A percentile compares a stretch with the other conserved stretches of the same genome.
These are phyloP conservation scores for Dactylonectria macrodidyma DNA, from an alignment of 2,329 filamentous ascomycete species.

Conservation along the genomic window DNA sequence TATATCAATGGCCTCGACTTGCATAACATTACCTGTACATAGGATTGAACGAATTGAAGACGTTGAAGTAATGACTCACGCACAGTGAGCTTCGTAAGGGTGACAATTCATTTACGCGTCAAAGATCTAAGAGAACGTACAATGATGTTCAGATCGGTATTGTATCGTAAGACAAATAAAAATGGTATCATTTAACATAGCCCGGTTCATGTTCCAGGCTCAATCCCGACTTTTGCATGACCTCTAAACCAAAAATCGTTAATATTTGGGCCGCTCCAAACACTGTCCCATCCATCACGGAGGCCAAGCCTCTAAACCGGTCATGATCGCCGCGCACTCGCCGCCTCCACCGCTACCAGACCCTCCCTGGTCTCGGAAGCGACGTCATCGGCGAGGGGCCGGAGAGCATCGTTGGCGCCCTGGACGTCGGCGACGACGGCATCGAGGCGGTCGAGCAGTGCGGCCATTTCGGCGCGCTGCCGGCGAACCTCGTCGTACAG, in stretches of 20 bases:
- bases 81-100: background rate
- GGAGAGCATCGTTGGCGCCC: slow-evolving; percentile 65
- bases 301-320: no score
- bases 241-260: background rate
- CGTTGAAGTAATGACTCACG: slow-evolving; percentile 3
- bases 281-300: background rate
- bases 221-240: background rate
- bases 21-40: slow-evolving; percentile 31
- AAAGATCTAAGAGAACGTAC: background rate
- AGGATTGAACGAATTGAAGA: slow-evolving; percentile 16
- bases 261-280: background rate
- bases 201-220: slow-evolving; percentile 14
- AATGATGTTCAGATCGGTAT: background rate
- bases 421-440: slow-evolving; percentile 68
- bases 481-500: slow-evolving; percentile 65
- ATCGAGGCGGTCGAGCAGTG: slow-evolving; percentile 65
- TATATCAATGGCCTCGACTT: slow-evolving; percentile 24
- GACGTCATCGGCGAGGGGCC: slow-evolving; percentile 62
- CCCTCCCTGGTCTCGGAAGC: slow-evolving; percentile 63
- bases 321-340: slow-evolving; percentile 9
- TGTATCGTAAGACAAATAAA: slow-evolving; percentile 12
- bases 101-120: slow-evolving; percentile 5
- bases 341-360: slow-evolving; percentile 40
- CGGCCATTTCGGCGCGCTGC: slow-evolving; percentile 70
- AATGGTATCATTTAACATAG: slow-evolving; percentile 28